Conservation (phyloP, 345 rosid species). For the Orychophragmus violaceus region DNA sequence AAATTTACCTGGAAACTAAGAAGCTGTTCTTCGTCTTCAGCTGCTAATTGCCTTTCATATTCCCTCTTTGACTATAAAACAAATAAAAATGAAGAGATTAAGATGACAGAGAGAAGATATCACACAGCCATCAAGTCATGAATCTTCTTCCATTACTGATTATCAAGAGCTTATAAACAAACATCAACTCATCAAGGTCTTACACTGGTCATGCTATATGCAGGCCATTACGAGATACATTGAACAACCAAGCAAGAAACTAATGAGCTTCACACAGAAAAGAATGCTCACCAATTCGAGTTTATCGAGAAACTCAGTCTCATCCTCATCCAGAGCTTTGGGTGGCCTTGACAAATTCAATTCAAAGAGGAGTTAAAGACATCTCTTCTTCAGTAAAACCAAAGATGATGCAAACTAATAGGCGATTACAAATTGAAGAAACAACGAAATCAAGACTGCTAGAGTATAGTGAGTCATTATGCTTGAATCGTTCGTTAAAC, state of each 20-base stretch:
- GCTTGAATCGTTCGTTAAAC: constrained; percentile 92
- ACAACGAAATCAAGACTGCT: neutral
- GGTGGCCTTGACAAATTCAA: constrained; percentile 70
- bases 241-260: neutral
- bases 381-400: too few species aligned
- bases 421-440: neutral
- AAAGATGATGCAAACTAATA: neutral
- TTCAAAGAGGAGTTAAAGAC: neutral
- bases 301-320: constrained; percentile 51
- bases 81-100: neutral
- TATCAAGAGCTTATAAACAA: neutral
- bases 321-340: constrained; percentile 93
- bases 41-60: constrained; percentile 61
- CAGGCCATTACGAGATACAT: neutral
- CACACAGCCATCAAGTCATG: neutral
- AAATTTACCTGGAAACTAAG: constrained; percentile 66
- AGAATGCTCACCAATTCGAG: neutral
- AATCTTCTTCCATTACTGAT: neutral
- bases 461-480: too few species aligned
- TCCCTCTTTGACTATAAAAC: constrained; percentile 62
- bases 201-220: neutral
- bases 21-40: constrained; percentile 64
- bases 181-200: neutral
- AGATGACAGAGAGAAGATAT: too few species aligned
- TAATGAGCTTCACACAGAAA: neutral